Evolutionary conservation across 2,329 filamentous ascomycete species (phyloP).

Genomic region (Sordariomycetes sp.): DNA sequence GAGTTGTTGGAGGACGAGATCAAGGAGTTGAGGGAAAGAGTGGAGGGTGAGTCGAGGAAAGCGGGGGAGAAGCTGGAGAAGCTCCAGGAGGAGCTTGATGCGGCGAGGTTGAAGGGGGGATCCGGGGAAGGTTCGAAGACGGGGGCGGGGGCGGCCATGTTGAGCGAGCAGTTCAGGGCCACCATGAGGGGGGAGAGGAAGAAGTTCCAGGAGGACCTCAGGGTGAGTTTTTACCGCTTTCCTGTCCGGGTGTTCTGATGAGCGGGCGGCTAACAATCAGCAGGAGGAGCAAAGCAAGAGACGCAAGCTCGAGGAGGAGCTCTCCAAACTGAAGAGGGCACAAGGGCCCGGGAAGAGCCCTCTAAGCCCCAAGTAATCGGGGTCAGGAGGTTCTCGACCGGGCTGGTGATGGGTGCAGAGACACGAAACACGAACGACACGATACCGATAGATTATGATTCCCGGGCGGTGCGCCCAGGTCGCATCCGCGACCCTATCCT

Average conservation of each 20-base stretch:
- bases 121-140: slow-evolving; percentile 19
- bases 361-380: slow-evolving; percentile 21
- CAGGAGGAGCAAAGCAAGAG: slow-evolving; percentile 38
- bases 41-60: slow-evolving; percentile 29
- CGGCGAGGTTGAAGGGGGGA: slow-evolving; percentile 33
- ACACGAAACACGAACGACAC: slow-evolving; percentile 2
- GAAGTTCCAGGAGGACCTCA: slow-evolving; percentile 44
- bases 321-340: slow-evolving; percentile 29
- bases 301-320: slow-evolving; percentile 39
- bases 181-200: slow-evolving; percentile 47
- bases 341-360: slow-evolving; percentile 31
- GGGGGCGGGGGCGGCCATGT: slow-evolving; percentile 35
- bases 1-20: slow-evolving; percentile 27
- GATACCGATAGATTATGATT: slow-evolving; percentile 9
- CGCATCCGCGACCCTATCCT: not conserved
- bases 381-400: too few species aligned
- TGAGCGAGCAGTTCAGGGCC: slow-evolving; percentile 45
- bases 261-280: slow-evolving; percentile 15
- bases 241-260: not conserved
- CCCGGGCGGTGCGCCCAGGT: not conserved
- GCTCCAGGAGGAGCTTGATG: slow-evolving; percentile 41
- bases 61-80: slow-evolving; percentile 23
- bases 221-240: slow-evolving; percentile 22
- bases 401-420: not conserved
- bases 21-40: slow-evolving; percentile 19